phyloP scores from a whole-genome alignment of 148 eudicot species.

The Silene conica region DNA sequence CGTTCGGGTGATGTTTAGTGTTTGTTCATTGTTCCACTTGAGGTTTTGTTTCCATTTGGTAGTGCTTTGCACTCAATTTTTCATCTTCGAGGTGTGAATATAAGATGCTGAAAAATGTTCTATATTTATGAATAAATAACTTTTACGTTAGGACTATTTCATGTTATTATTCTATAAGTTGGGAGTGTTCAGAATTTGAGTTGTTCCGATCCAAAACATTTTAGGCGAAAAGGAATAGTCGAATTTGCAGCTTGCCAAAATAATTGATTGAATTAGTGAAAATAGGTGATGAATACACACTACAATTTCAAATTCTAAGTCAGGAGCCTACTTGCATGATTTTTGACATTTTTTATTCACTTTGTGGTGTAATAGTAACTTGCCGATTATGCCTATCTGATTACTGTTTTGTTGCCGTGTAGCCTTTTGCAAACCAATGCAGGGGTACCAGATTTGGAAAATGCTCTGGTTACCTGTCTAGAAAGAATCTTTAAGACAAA shows the following conservation, averaged over 20 bases:
- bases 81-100: neutral
- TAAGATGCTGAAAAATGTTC: neutral
- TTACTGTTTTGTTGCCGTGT: constrained; percentile 15
- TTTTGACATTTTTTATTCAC: no score
- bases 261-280: no score
- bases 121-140: neutral
- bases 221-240: neutral
- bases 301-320: no score
- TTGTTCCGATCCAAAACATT: neutral
- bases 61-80: neutral
- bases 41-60: neutral
- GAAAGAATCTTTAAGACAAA: constrained; percentile 70
- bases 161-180: neutral
- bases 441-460: constrained; percentile 64
- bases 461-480: constrained; percentile 65
- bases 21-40: neutral
- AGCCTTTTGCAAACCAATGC: constrained; percentile 78
- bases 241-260: neutral
- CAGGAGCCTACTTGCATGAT: no score
- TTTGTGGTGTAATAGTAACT: neutral
- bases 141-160: no score
- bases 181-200: neutral
- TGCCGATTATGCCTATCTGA: neutral
- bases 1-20: neutral
- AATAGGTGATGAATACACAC: no score